Percentiles rank a stretch among this genome's conserved stretches.
phyloP scores from a whole-genome alignment of 208 protist species.

The Crithidia bombi region DNA sequence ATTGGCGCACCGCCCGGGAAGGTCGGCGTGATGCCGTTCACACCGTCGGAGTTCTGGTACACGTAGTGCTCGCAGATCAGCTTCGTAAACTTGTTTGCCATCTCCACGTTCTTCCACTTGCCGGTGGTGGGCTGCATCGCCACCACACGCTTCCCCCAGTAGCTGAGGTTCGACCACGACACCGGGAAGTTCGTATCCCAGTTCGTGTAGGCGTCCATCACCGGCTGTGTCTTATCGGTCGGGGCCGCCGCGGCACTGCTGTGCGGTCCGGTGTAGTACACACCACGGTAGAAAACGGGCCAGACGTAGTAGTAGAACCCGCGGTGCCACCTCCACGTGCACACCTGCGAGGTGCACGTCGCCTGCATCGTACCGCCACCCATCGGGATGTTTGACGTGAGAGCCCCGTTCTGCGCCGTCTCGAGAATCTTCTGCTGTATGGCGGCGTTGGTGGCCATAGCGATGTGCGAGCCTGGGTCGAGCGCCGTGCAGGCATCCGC shows the following conservation, averaged over 20 bases:
- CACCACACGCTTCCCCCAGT: conserved; percentile 46
- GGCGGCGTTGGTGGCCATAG: conserved; percentile 52
- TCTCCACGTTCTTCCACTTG: conserved; percentile 53
- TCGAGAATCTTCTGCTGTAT: conserved; percentile 28
- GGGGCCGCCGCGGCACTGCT: conserved; percentile 6
- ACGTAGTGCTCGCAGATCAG: conserved; percentile 65
- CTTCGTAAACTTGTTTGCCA: conserved; percentile 32
- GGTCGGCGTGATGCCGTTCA: conserved; percentile 40
- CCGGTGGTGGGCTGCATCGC: conserved; percentile 40
- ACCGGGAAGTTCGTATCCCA: conserved; percentile 37
- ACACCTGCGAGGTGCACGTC: conserved; percentile 34
- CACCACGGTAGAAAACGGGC: conserved; percentile 48
- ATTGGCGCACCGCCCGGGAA: conserved; percentile 53
- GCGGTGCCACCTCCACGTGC: conserved; percentile 51
- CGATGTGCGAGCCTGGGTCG: conserved; percentile 36
- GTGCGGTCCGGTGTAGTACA: conserved; percentile 40
- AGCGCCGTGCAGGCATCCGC: conserved; percentile 13
- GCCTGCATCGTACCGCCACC: conserved; percentile 43
- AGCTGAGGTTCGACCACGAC: conserved; percentile 36
- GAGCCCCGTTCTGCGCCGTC: conserved; percentile 17
- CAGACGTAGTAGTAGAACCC: conserved; percentile 45
- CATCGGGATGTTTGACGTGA: conserved; percentile 36
- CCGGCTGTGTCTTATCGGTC: background rate
- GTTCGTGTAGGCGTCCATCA: conserved; percentile 35
- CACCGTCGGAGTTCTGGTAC: conserved; percentile 46